A percentile compares a stretch with the other conserved stretches of the same genome.
Evolutionary conservation across 2,329 filamentous ascomycete species (phyloP).

Genomic region (Ceratocystis huliohia): DNA sequence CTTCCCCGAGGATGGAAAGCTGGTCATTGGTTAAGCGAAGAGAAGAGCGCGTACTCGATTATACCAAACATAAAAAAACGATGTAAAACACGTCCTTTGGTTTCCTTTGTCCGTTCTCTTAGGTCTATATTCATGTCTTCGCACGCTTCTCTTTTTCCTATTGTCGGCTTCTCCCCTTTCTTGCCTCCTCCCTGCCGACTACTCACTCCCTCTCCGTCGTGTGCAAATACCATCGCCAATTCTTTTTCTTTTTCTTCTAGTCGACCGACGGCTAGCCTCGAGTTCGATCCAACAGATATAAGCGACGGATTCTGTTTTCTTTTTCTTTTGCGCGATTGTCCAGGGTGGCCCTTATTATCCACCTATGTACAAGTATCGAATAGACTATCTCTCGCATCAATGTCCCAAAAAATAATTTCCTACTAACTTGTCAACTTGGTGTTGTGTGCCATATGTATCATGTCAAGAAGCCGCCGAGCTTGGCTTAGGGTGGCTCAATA

Average conservation of each 20-base stretch:
- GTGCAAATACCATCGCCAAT: conserved; percentile 16
- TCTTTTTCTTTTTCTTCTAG: conserved; percentile 5
- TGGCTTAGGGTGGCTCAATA: background rate
- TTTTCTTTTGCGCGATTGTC: conserved; percentile 12
- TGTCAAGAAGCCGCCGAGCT: background rate
- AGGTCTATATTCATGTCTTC: conserved; percentile 13
- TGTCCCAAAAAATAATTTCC: conserved; percentile 9
- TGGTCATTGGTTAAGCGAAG: conserved; percentile 75
- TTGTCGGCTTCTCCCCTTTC: background rate
- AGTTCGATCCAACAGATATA: conserved; percentile 14
- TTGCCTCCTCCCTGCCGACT: background rate
- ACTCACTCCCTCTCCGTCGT: conserved; percentile 4
- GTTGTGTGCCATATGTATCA: background rate
- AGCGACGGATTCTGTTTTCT: conserved; percentile 14
- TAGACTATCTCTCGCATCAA: conserved; percentile 17
- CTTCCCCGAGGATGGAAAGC: conserved; percentile 77
- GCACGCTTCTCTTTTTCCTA: background rate
- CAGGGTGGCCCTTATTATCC: background rate
- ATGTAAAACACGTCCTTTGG: conserved; percentile 19
- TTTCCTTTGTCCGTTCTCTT: conserved; percentile 9
- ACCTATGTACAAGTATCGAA: conserved; percentile 10
- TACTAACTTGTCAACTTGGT: background rate
- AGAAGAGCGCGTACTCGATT: conserved; percentile 19
- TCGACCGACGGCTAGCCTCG: background rate
- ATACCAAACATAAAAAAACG: conserved; percentile 18